These are phyloP conservation scores for Fabrea salina DNA, from an alignment of 169 alveolate species.

Conservation along the genomic window DNA sequence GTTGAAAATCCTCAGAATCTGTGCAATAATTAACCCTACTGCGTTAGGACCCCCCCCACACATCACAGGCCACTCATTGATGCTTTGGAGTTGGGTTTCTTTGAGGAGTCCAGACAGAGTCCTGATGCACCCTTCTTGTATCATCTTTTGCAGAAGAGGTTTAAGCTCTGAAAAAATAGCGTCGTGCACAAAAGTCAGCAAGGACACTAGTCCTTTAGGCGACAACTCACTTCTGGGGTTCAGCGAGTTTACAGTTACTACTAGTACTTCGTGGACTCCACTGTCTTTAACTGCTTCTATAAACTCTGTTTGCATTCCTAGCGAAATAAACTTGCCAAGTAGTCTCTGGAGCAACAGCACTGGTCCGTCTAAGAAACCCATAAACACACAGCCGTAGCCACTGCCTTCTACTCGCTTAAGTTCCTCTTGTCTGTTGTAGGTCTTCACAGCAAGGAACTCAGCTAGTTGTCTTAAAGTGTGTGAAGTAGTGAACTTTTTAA, in stretches of 20 bases:
- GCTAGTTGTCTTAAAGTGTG: background rate
- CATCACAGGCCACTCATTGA: constrained; percentile 75
- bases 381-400: constrained; percentile 75
- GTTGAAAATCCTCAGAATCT: constrained; percentile 65
- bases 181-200: constrained; percentile 66
- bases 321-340: constrained; percentile 33
- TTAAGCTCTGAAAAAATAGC: constrained; percentile 55
- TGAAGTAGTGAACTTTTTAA: background rate
- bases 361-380: constrained; percentile 74
- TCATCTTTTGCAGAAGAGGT: constrained; percentile 49
- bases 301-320: background rate
- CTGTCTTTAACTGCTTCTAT: background rate
- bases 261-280: constrained; percentile 41
- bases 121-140: constrained; percentile 52
- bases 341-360: constrained; percentile 68
- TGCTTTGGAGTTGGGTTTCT: constrained; percentile 54
- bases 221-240: constrained; percentile 73
- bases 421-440: constrained; percentile 61
- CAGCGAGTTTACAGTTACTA: constrained; percentile 41
- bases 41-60: constrained; percentile 75
- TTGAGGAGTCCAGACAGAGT: constrained; percentile 52
- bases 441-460: constrained; percentile 48
- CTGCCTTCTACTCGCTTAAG: constrained; percentile 81
- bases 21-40: constrained; percentile 56
- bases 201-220: constrained; percentile 77